These are phyloP conservation scores for Colletotrichum zoysiae DNA, from an alignment of 2,329 filamentous ascomycete species.

Conservation along the genomic window DNA sequence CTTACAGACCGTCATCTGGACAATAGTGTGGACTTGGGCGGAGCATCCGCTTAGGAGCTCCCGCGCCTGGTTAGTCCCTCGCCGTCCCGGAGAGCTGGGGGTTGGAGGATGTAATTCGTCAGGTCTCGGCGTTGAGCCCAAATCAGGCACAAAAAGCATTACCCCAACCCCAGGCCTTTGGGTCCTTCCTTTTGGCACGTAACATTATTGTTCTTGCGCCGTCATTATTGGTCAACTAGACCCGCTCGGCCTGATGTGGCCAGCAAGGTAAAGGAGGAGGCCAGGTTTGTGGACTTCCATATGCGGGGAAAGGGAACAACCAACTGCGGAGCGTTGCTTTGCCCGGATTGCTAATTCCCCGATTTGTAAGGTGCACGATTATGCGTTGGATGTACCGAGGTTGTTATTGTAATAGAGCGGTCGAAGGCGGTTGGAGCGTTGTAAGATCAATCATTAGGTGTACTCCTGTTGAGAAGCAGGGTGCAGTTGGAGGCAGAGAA, in stretches of 20 bases:
- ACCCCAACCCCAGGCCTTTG: neutral
- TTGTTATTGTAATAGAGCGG: neutral
- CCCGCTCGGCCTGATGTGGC: conserved; percentile 28
- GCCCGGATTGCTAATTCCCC: neutral
- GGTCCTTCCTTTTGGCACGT: conserved; percentile 10
- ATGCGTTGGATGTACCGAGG: neutral
- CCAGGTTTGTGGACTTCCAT: conserved; percentile 8
- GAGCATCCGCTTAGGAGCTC: conserved; percentile 2
- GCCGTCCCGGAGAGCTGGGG: neutral
- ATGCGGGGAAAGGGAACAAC: conserved; percentile 8
- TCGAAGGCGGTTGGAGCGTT: neutral
- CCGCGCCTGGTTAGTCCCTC: conserved; percentile 17
- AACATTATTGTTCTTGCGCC: neutral
- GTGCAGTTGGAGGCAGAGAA: neutral
- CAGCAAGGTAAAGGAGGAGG: conserved; percentile 7
- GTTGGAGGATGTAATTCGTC: neutral
- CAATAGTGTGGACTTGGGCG: neutral
- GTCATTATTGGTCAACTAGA: conserved; percentile 6
- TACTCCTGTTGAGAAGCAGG: neutral
- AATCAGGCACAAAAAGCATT: conserved; percentile 32
- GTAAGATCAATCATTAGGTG: neutral
- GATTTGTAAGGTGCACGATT: no score
- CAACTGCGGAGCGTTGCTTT: neutral
- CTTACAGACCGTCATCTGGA: neutral
- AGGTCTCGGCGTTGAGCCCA: conserved; percentile 29